Percentiles rank a stretch among this genome's conserved stretches.
Conservation (phyloP, 2,329 filamentous ascomycete genomes). For the Penicillium vulpinum region DNA sequence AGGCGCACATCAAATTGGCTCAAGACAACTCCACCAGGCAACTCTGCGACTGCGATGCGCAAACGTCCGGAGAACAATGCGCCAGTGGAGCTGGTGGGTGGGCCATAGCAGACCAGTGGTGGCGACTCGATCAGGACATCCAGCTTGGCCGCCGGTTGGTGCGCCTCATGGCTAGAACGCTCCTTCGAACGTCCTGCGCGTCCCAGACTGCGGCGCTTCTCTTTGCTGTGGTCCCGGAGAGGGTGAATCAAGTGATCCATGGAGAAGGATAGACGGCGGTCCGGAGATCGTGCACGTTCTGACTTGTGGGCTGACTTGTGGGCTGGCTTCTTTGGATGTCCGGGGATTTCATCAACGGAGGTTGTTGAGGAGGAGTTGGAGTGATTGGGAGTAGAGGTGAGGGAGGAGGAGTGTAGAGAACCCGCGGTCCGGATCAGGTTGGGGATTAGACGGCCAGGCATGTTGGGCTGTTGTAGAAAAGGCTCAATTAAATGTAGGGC, state of each 20-base stretch:
- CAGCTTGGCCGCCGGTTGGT: constrained; percentile 52
- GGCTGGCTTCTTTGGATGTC: constrained; percentile 29
- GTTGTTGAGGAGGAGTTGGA: constrained; percentile 40
- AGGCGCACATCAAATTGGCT: constrained; percentile 73
- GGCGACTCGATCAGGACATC: constrained; percentile 76
- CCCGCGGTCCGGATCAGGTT: constrained; percentile 40
- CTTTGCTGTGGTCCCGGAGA: constrained; percentile 42
- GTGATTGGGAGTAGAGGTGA: constrained; percentile 29
- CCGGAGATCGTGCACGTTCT: constrained; percentile 38
- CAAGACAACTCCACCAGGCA: constrained; percentile 61
- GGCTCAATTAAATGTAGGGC: neutral
- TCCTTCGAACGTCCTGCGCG: constrained; percentile 41
- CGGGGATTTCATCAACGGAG: constrained; percentile 39
- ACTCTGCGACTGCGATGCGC: constrained; percentile 68
- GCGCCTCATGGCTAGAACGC: constrained; percentile 29
- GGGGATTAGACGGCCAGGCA: constrained; percentile 45
- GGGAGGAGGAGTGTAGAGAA: constrained; percentile 31
- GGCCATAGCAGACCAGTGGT: constrained; percentile 79
- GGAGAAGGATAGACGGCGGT: constrained; percentile 44
- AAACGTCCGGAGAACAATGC: constrained; percentile 84
- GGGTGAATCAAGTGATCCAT: constrained; percentile 49
- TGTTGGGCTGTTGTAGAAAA: constrained; percentile 22
- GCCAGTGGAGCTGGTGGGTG: constrained; percentile 72
- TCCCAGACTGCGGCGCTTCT: constrained; percentile 43
- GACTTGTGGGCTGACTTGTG: constrained; percentile 22